Base-by-base conservation (phyloP, 2,329 filamentous ascomycete genomes). In the Trichothecium roseum region DNA sequence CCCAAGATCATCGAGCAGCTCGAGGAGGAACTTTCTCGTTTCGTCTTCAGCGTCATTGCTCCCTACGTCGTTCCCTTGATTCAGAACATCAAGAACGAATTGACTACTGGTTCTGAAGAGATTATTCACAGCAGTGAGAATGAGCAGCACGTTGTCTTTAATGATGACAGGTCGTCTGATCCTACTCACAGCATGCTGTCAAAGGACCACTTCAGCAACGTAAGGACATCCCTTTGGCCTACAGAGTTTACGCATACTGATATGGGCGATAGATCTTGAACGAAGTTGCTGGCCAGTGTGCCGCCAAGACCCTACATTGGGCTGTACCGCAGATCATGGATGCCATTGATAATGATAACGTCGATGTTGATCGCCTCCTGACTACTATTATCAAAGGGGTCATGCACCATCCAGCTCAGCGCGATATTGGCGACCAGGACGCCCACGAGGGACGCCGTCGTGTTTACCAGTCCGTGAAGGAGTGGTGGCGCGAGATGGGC, bases 131-230 rank as follows among this genome's bases (percentile, higher is more conserved):
- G 81, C 63, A 89, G 84, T 55, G 72, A 81, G 55, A 74, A 81
- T 35, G 81, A 94, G 64, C 87, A 94, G 62, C 77, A 83, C 50
- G 72, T 93, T 45, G 86, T 95, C 34, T 95, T 94, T 59, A 62
- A 83, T 30, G 79, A 95, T 45, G 81, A 93, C 51, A 42, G 72
- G 35, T 82, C 66, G 42, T 78, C 76, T 15, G 81, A 95, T 51
- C 89, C 88, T 0, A 95, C 88, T 2, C 88, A 95, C 63, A 93
- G 85, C 15, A 94, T 94, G 88, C 66, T 95, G 35, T 87, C 86
- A 40, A 95, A 95, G 64, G 88, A 95, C 50, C 88, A 95, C 60
- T 95, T 95, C 57, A 84, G 81, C 43, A 93, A 93, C 52, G 68
- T 81, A 55, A 59, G 68, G 48, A 16, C 5, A 16, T 28, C 9